Base-by-base conservation (phyloP, 441 rosid species). In the Aleurites moluccanus region DNA sequence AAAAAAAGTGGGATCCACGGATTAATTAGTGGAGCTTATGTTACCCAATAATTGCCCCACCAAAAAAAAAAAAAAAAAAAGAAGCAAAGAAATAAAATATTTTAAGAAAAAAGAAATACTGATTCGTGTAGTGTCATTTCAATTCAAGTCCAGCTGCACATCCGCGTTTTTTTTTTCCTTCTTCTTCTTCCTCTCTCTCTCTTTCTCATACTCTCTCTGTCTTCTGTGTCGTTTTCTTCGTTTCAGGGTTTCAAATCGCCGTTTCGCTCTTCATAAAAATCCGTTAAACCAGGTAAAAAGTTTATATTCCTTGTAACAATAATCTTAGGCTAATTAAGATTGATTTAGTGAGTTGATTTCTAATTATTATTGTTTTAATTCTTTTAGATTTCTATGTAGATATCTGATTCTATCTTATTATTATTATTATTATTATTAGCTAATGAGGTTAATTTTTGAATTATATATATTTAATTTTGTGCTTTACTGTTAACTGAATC, bases 211-310 rank as follows among this genome's bases (percentile, higher is more conserved):
- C 64, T 42, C 62, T 69, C 70, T 49, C 69, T 71, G 10, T 53
- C 21, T n/a, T 47, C 30, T 25, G 30, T 73, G 76, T 78, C 76
- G 64, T 80, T 76, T 69, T 68, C 20, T 65, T 53, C 38, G 25
- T 47, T 49, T 73, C 72, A 81, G 84, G 85, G 78, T 82, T 79
- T 80, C 73, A 53, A 61, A 70, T 64, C 74, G 56, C 66, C 55
- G n/a, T 61, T 61, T 28, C 27, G 28, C 42, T 28, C 67, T 27
- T 61, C 15, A 72, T 9, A 38, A 38, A 38, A 38, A 38, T 38
- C 9, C 40, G 40, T 38, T 38, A 38, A 38, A 38, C 40, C 40
- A 79, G 81, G 81, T 77, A 20, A 68, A 52, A 50, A 16, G 6
- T 20, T 23, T 23, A 6, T 55, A 38, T 47, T 55, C 3, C 44